phyloP scores from a whole-genome alignment of 805 yeast genomes.

The Candida patagonica region DNA sequence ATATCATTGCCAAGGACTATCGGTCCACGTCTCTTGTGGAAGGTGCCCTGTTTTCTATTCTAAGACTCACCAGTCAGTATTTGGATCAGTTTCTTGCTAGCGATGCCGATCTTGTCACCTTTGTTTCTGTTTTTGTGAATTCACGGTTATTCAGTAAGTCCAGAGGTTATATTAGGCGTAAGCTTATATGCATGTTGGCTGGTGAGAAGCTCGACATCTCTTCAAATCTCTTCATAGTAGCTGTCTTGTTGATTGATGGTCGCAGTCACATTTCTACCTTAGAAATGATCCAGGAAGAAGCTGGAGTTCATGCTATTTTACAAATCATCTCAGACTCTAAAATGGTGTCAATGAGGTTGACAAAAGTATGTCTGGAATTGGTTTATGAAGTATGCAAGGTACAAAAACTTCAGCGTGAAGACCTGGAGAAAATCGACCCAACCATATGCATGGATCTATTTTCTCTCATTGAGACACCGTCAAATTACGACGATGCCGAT shows the following conservation, averaged over 20 bases:
- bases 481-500: slow-evolving; percentile 34
- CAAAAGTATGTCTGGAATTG: slow-evolving; percentile 41
- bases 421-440: slow-evolving; percentile 34
- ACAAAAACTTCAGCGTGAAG: slow-evolving; percentile 35
- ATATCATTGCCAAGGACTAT: slow-evolving; percentile 34
- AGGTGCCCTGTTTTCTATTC: slow-evolving; percentile 18
- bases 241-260: slow-evolving; percentile 37
- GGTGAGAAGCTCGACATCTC: slow-evolving; percentile 8
- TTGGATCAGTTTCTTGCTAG: slow-evolving; percentile 20
- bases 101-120: slow-evolving; percentile 31
- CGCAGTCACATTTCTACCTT: slow-evolving; percentile 35
- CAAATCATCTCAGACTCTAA: slow-evolving; percentile 33
- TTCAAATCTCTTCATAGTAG: slow-evolving; percentile 35
- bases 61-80: slow-evolving; percentile 20
- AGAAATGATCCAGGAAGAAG: slow-evolving; percentile 40
- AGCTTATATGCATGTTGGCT: slow-evolving; percentile 28
- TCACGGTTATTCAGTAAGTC: slow-evolving; percentile 47
- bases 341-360: slow-evolving; percentile 30
- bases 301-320: slow-evolving; percentile 42
- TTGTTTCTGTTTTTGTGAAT: slow-evolving; percentile 39
- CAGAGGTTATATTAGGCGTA: slow-evolving; percentile 34
- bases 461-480: slow-evolving; percentile 33
- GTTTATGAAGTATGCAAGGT: slow-evolving; percentile 47
- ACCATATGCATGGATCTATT: slow-evolving; percentile 42
- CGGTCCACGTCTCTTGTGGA: slow-evolving; percentile 33